Conservation (phyloP, 768 basidiomycete species). For the Psilocybe sp. region DNA sequence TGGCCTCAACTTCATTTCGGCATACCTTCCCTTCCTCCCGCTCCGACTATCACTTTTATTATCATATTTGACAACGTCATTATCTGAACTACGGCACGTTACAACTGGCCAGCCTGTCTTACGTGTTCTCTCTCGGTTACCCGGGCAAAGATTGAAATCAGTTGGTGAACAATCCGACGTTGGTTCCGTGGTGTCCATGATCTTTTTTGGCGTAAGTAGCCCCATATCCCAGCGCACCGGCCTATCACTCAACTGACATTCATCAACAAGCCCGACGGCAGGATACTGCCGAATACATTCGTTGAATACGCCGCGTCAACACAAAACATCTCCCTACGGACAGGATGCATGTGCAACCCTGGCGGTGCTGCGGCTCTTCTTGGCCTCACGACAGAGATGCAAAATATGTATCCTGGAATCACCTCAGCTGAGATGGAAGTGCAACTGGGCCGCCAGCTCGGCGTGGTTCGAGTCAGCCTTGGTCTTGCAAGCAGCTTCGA, state of each 20-base stretch:
- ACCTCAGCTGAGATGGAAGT: neutral
- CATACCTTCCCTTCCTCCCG: constrained; percentile 78
- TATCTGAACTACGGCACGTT: constrained; percentile 62
- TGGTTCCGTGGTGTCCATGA: constrained; percentile 59
- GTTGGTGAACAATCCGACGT: constrained; percentile 67
- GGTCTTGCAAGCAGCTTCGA: neutral
- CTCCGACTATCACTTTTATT: constrained; percentile 69
- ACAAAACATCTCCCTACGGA: neutral
- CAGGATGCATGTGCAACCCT: neutral
- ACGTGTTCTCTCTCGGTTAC: constrained; percentile 63
- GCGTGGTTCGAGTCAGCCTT: neutral
- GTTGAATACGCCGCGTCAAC: neutral
- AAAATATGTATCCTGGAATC: neutral
- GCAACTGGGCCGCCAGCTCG: neutral
- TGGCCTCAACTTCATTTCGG: constrained; percentile 73
- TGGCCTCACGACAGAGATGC: neutral
- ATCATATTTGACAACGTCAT: constrained; percentile 54
- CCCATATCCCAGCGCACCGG: too few relatives aligned
- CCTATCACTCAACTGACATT: too few relatives aligned
- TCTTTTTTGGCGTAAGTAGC: constrained; percentile 59
- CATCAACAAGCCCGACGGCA: neutral
- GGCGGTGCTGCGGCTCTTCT: neutral
- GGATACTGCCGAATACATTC: neutral
- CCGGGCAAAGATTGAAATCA: constrained; percentile 47
- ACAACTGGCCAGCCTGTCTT: constrained; percentile 56